Conservation (phyloP, 192 early-diverging fungal species). For the Paraglomus occultum region DNA sequence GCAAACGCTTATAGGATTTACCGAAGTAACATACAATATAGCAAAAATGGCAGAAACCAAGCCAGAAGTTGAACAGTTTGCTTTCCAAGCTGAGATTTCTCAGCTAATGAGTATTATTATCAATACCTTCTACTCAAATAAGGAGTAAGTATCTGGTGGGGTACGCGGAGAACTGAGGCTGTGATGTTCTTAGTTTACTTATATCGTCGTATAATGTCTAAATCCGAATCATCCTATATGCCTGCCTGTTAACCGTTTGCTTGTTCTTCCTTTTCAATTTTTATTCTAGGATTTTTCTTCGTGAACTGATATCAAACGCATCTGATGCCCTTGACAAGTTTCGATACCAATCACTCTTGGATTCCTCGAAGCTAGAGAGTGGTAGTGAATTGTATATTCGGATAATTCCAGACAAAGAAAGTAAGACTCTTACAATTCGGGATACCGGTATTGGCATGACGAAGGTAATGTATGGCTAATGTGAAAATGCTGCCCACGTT, state of each 20-base stretch:
- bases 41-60: background rate
- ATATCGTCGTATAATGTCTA: background rate
- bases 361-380: slow-evolving; percentile 89
- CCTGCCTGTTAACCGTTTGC: too few species aligned
- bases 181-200: background rate
- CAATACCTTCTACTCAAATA: slow-evolving; percentile 99
- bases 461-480: slow-evolving; percentile 43
- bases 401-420: slow-evolving; percentile 81
- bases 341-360: slow-evolving; percentile 94
- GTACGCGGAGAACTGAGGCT: too few species aligned
- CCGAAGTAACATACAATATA: background rate
- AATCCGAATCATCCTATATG: too few species aligned
- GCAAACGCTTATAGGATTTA: too few species aligned
- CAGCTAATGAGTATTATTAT: slow-evolving; percentile 99
- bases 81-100: slow-evolving; percentile 98
- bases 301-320: slow-evolving; percentile 95
- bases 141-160: slow-evolving; percentile 74
- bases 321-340: slow-evolving; percentile 98
- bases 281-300: slow-evolving; percentile 81
- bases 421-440: slow-evolving; percentile 87
- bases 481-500: too few species aligned
- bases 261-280: background rate
- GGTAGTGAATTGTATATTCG: slow-evolving; percentile 95
- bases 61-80: slow-evolving; percentile 29
- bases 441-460: slow-evolving; percentile 94